Evolutionary conservation across 2,329 filamentous ascomycete genomes (phyloP), one percentile per base, ranked within the genome.

Genomic region (Catunica adiposa): DNA sequence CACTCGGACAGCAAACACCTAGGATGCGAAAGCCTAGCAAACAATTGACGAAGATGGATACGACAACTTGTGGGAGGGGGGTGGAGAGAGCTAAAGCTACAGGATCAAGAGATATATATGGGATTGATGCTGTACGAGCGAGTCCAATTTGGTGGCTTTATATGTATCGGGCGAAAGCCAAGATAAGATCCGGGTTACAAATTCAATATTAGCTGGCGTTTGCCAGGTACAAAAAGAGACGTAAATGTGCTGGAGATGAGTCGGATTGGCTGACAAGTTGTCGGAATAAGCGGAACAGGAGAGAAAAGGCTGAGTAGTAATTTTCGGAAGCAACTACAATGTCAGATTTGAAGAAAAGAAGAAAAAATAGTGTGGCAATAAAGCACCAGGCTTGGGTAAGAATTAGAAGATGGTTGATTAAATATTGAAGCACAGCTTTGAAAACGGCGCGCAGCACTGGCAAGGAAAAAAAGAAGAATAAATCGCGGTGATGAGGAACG

Each of bases 371-470:
- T 42, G 15, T 29, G 29, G 55, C 15, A 47, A 40, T 23, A 46
- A 42, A 48, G 22, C 48, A 23, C 50, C 47, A 50, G 48, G 25
- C 50, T 44, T 20, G 26, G 11, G 3, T 47, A 38, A 14, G 31
- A 25, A 26, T 48, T 34, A 40, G 20, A 50, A 23, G 15, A 47
- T 22, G 38, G n/a, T 44, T 44, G 40, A 44, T n/a, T 34, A 34
- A 48, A 23, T 17, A 48, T 29, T 5, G 44, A 48, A 29, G 44
- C 22, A 22, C 44, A 48, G 44, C 44, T 26, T 25, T 40, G 31
- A 14, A 14, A 52, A 52, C 22, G 56, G 67, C 62, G 47, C 23
- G 8, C 53, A 42, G 15, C 53, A 50, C 5, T 17, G 51, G 37
- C 17, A 34, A n/a, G n/a, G n/a, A n/a, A 48, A 42, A 31, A 52